A percentile compares a stretch with the other conserved stretches of the same genome.
These are phyloP conservation scores for Monosporozyma unispora DNA, from an alignment of 805 yeast genomes.

Conservation along the genomic window DNA sequence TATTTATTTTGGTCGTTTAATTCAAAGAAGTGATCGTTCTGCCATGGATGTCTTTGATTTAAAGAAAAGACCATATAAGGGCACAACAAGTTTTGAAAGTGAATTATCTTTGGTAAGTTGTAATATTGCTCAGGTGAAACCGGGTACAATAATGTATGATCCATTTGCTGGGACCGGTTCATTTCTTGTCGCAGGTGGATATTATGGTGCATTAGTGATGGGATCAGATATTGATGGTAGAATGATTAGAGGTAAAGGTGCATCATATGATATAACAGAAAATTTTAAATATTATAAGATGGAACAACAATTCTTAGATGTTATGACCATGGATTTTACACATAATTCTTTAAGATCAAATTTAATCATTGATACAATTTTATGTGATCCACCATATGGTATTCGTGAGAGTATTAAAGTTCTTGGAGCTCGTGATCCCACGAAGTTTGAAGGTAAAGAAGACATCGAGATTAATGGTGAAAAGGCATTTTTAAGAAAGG, in stretches of 20 bases:
- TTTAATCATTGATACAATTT: constrained; percentile 64
- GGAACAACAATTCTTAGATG: constrained; percentile 52
- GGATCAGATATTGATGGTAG: constrained; percentile 93
- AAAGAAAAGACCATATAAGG: constrained; percentile 75
- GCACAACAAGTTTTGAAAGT: constrained; percentile 95
- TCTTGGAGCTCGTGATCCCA: constrained; percentile 71
- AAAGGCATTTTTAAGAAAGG: constrained; percentile 65
- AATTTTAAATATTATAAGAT: constrained; percentile 74
- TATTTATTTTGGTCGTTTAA: constrained; percentile 68
- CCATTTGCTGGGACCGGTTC: constrained; percentile 98
- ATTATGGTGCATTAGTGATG: constrained; percentile 67
- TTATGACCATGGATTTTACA: constrained; percentile 88
- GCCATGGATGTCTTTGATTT: constrained; percentile 73
- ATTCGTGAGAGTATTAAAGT: constrained; percentile 92
- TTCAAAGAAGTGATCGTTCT: constrained; percentile 53
- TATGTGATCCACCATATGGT: constrained; percentile 98
- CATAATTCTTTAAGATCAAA: constrained; percentile 67
- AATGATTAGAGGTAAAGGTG: constrained; percentile 57
- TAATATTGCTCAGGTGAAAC: constrained; percentile 68
- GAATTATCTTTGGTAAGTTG: constrained; percentile 82
- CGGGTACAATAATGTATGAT: constrained; percentile 68
- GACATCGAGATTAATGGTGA: constrained; percentile 67
- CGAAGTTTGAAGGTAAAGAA: constrained; percentile 64
- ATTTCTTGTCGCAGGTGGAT: constrained; percentile 78
- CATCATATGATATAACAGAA: constrained; percentile 35